These are phyloP conservation scores for Arthrobotrys iridis DNA, from an alignment of 2,329 filamentous ascomycete genomes.

Conservation along the genomic window DNA sequence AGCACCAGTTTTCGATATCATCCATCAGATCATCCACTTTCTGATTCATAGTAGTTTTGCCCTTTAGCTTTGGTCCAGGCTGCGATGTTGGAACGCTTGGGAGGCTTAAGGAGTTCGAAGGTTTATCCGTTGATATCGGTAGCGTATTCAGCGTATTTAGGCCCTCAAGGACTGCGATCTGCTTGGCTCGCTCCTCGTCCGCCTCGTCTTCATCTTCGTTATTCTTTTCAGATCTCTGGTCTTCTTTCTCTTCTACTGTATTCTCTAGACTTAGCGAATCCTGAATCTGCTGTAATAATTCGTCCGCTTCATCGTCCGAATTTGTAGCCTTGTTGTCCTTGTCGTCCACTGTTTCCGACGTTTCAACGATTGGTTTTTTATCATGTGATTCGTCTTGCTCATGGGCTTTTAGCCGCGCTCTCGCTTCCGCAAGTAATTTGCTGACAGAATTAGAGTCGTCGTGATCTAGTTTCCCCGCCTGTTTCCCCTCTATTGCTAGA, in stretches of 20 bases:
- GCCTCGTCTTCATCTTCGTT: constrained; percentile 18
- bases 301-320: constrained; percentile 50
- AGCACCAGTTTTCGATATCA: constrained; percentile 52
- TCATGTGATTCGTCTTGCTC: constrained; percentile 6
- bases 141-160: constrained; percentile 23
- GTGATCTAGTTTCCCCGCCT: constrained; percentile 21
- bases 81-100: constrained; percentile 37
- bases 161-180: constrained; percentile 34
- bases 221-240: not conserved
- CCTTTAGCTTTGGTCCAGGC: constrained; percentile 11
- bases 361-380: not conserved
- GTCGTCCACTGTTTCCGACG: not conserved
- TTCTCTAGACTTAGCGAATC: constrained; percentile 33
- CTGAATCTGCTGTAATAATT: constrained; percentile 38
- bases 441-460: constrained; percentile 35
- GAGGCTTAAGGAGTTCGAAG: constrained; percentile 26
- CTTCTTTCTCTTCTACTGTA: constrained; percentile 8
- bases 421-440: constrained; percentile 45
- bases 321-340: constrained; percentile 29
- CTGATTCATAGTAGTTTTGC: constrained; percentile 32
- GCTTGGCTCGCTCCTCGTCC: constrained; percentile 34
- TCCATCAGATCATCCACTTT: constrained; percentile 49
- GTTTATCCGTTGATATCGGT: constrained; percentile 15
- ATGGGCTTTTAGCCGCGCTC: constrained; percentile 15
- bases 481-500: constrained; percentile 36